Conservation (phyloP, 2,329 filamentous ascomycete species). For the Rutstroemia sydowiana region DNA sequence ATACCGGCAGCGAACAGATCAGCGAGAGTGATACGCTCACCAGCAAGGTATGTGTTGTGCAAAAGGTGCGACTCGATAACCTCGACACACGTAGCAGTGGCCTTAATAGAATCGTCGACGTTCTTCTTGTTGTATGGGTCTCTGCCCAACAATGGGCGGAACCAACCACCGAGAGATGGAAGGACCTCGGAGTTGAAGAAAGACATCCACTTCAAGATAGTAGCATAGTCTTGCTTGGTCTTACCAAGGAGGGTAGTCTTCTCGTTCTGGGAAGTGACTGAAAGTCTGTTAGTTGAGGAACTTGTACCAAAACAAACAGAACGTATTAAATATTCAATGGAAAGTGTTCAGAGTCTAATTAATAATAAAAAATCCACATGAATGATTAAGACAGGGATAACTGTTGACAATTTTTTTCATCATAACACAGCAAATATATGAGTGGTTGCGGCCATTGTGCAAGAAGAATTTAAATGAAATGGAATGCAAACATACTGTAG, state of each 20-base stretch:
- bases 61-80: constrained; percentile 82
- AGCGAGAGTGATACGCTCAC: constrained; percentile 94
- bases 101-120: constrained; percentile 73
- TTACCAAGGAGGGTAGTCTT: constrained; percentile 99
- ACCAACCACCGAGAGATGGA: constrained; percentile 67
- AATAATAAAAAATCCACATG: constrained; percentile 68
- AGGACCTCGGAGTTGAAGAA: constrained; percentile 89
- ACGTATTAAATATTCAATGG: constrained; percentile 14
- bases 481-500: constrained; percentile 68
- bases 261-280: constrained; percentile 99
- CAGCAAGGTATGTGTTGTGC: constrained; percentile 93
- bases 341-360: constrained; percentile 69
- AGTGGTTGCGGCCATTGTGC: constrained; percentile 5
- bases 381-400: constrained; percentile 98
- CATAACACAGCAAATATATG: constrained; percentile 21
- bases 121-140: constrained; percentile 96
- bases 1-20: constrained; percentile 80
- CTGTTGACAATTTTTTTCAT: constrained; percentile 61
- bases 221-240: constrained; percentile 98
- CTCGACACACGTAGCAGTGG: constrained; percentile 57
- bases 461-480: constrained; percentile 2
- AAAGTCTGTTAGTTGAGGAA: constrained; percentile 21
- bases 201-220: constrained; percentile 97
- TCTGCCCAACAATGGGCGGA: constrained; percentile 74
- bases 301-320: constrained; percentile 12